These are phyloP conservation scores for Cutaneotrichosporon arboriforme DNA, from an alignment of 1,284 basidiomycete species.

Conservation along the genomic window DNA sequence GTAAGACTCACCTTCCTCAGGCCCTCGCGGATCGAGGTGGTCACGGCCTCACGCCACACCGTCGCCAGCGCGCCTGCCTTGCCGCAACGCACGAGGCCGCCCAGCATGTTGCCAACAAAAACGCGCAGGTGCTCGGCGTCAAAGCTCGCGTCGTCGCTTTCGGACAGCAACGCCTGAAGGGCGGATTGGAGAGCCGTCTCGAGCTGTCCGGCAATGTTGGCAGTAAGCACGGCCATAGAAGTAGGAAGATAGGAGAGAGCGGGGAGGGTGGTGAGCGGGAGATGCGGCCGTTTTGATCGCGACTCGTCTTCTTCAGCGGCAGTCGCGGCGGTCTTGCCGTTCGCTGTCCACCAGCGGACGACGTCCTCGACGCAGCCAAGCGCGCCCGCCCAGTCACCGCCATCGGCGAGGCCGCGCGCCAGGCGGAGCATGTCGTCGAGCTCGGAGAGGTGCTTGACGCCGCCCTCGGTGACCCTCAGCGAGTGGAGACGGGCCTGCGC, in stretches of 20 bases:
- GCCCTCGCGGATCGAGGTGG: slow-evolving; percentile 61
- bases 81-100: slow-evolving; percentile 68
- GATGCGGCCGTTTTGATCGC: not conserved
- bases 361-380: slow-evolving; percentile 70
- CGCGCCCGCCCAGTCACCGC: slow-evolving; percentile 80
- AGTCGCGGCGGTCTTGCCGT: slow-evolving; percentile 7
- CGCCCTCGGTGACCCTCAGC: slow-evolving; percentile 57
- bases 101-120: slow-evolving; percentile 58
- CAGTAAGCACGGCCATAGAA: slow-evolving; percentile 60
- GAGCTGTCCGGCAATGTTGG: slow-evolving; percentile 70
- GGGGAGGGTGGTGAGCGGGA: slow-evolving; percentile 53
- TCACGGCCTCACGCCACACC: slow-evolving; percentile 71
- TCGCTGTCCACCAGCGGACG: slow-evolving; percentile 59
- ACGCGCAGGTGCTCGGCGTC: slow-evolving; percentile 33
- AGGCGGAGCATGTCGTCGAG: slow-evolving; percentile 70
- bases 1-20: slow-evolving; percentile 34
- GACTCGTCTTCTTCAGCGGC: slow-evolving; percentile 6
- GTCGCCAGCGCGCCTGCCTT: slow-evolving; percentile 64
- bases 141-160: slow-evolving; percentile 39
- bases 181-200: slow-evolving; percentile 68
- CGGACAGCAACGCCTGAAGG: slow-evolving; percentile 60
- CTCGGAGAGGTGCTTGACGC: slow-evolving; percentile 61
- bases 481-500: slow-evolving; percentile 61
- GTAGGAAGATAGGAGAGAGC: slow-evolving; percentile 67
- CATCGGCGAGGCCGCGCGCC: slow-evolving; percentile 64